Base-by-base conservation (phyloP, 2,329 filamentous ascomycete species). In the Cladosporium oxysporum region DNA sequence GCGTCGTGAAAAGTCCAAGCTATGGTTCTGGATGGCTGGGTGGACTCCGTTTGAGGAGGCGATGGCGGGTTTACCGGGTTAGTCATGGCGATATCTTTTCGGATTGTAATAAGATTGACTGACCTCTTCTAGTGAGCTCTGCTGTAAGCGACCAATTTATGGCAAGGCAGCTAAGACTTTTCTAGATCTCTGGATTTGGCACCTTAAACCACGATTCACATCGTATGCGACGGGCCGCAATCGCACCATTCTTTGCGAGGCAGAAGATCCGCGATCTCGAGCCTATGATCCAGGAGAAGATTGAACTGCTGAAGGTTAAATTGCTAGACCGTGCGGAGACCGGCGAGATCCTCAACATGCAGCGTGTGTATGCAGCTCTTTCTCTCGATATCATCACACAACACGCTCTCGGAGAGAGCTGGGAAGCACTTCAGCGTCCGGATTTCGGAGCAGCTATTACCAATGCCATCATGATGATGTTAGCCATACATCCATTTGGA, bases 261-360 rank as follows among this genome's bases (percentile, higher is more conserved):
- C 23, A 44, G 37, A 37, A 37, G 23, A 44, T 63, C 35, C 60
- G 60, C 16, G 60, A 63, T n/a, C 26, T 63, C 18, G 60, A 63
- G 6, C 60, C 60, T 14, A 52, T 63, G 26, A 28, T 63, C 1
- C 29, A 53, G 23, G 35, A 63, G 1, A 63, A 63, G 31, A 29
- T 63, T 10, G 47, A 23, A 2, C 2, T 28, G 35, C 37, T 59
- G 23, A 47, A 59, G 23, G 47, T 6, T 14, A 59, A 59, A 26
- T 8, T 59, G 26, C 57, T 59, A 18, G 57, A 59, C 3, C 33
- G 35, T 16, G 35, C 57, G 8, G n/a, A 59, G 35, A 59, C 57
- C 37, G 37, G 57, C 23, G 57, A 59, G 33, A 26, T 59, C n/a
- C 37, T 59, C 33, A 28, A 41, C 26, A 44, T 59, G 57, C 57